Percentiles rank a stretch among this genome's conserved stretches.
Evolutionary conservation across 768 basidiomycete species (phyloP).

Genomic region (Collybia mongolica): DNA sequence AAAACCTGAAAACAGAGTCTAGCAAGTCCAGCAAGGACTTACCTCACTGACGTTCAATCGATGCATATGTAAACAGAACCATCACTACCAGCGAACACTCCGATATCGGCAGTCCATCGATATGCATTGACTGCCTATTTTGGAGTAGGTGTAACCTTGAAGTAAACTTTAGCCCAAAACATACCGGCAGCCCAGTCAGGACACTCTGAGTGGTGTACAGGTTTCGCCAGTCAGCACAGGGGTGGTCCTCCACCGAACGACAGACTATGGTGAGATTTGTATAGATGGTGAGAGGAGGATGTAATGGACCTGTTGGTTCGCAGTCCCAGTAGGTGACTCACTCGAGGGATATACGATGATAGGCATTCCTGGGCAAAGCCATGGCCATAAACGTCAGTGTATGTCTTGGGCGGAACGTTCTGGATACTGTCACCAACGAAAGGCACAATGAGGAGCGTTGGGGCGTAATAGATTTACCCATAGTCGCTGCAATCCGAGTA

Average conservation of each 20-base stretch:
- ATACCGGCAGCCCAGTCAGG: neutral
- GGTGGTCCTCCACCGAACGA: neutral
- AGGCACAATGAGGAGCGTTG: neutral
- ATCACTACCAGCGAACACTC: too few species aligned
- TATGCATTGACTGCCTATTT: too few species aligned
- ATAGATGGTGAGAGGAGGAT: neutral
- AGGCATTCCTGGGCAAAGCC: neutral
- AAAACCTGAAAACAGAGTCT: too few species aligned
- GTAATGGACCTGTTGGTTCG: neutral
- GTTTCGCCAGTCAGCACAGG: neutral
- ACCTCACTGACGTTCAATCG: too few species aligned
- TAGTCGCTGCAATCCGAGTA: too few species aligned
- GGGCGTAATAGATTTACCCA: neutral
- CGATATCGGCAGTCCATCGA: too few species aligned
- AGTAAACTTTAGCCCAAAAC: too few species aligned
- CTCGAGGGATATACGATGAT: neutral
- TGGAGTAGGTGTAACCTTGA: too few species aligned
- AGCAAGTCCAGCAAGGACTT: too few species aligned
- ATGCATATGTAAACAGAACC: too few species aligned
- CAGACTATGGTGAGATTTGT: neutral
- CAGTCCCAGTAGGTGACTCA: neutral
- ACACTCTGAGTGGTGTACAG: slow-evolving; percentile 1
- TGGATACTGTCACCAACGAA: neutral
- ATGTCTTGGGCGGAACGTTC: neutral
- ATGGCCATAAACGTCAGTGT: neutral